Evolutionary conservation across 2,329 filamentous ascomycete species (phyloP).

Genomic region (Westerdykella sp.): DNA sequence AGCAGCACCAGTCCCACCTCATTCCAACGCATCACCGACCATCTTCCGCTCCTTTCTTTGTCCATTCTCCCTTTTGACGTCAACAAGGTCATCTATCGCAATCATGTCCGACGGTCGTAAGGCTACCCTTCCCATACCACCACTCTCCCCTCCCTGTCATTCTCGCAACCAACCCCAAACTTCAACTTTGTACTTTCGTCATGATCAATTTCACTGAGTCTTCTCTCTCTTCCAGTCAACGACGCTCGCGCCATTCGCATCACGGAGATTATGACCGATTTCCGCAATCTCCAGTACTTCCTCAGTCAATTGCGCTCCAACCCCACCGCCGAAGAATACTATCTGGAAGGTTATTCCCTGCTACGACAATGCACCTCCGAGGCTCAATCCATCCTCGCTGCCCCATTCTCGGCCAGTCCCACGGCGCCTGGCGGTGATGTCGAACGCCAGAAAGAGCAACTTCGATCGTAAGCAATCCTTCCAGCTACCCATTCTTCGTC

Average conservation of each 20-base stretch:
- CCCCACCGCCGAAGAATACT: slow-evolving; percentile 50
- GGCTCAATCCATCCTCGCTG: slow-evolving; percentile 49
- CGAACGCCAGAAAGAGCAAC: slow-evolving; percentile 52
- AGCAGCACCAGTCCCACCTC: slow-evolving; percentile 18
- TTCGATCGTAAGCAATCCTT: slow-evolving; percentile 46
- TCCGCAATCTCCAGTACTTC: slow-evolving; percentile 54
- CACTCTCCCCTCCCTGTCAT: background rate
- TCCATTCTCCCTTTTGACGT: slow-evolving; percentile 2
- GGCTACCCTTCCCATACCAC: slow-evolving; percentile 19
- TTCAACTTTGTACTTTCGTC: slow-evolving; percentile 4
- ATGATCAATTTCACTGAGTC: slow-evolving; percentile 3
- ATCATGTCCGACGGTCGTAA: slow-evolving; percentile 55
- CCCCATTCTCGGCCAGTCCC: slow-evolving; percentile 46
- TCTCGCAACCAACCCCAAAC: background rate
- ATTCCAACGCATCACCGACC: background rate
- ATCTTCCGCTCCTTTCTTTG: background rate
- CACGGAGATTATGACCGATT: slow-evolving; percentile 59
- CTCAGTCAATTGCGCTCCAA: slow-evolving; percentile 50
- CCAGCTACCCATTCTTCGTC: background rate
- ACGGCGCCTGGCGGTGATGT: slow-evolving; percentile 41
- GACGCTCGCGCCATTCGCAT: slow-evolving; percentile 57
- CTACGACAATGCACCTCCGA: slow-evolving; percentile 52
- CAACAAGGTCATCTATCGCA: slow-evolving; percentile 2
- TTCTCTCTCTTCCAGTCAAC: slow-evolving; percentile 46
- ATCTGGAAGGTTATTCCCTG: slow-evolving; percentile 54